Percentiles rank a stretch among this genome's conserved stretches.
These are phyloP conservation scores for Aristolochia fimbriata DNA, from an alignment of 164 flowering plant species.

Conservation along the genomic window DNA sequence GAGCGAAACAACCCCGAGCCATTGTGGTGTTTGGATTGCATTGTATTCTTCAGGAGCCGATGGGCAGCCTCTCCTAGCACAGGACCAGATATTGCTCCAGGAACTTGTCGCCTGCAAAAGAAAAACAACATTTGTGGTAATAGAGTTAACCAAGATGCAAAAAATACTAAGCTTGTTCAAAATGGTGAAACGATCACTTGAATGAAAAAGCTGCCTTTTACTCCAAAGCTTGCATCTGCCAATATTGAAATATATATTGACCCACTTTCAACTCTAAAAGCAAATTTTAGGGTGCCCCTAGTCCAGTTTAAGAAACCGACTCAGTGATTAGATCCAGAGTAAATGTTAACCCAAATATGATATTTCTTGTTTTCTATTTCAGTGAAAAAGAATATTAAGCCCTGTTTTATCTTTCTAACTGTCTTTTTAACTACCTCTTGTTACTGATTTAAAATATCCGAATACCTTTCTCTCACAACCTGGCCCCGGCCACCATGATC, in stretches of 20 bases:
- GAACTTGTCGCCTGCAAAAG: slow-evolving; percentile 58
- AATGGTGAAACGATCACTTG: background rate
- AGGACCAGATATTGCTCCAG: slow-evolving; percentile 73
- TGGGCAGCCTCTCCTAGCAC: slow-evolving; percentile 86
- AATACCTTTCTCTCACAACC: slow-evolving; percentile 59
- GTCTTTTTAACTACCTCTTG: too few relatives aligned
- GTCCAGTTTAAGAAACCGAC: too few relatives aligned
- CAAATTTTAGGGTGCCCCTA: too few relatives aligned
- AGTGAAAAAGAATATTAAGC: too few relatives aligned
- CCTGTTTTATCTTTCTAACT: too few relatives aligned
- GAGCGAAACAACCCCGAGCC: slow-evolving; percentile 20
- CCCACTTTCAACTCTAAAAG: too few relatives aligned
- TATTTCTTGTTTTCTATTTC: too few relatives aligned
- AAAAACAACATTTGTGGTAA: background rate
- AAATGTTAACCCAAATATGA: too few relatives aligned
- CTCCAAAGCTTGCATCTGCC: too few relatives aligned
- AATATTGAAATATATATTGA: too few relatives aligned
- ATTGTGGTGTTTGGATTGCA: slow-evolving; percentile 38
- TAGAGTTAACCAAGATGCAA: background rate
- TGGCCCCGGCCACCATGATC: slow-evolving; percentile 62
- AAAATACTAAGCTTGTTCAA: background rate
- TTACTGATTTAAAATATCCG: too few relatives aligned
- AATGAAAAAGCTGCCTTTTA: background rate
- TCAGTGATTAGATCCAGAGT: too few relatives aligned
- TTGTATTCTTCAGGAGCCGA: slow-evolving; percentile 68